Evolutionary conservation across 441 rosid species (phyloP).

Genomic region (Populus tomentosa): DNA sequence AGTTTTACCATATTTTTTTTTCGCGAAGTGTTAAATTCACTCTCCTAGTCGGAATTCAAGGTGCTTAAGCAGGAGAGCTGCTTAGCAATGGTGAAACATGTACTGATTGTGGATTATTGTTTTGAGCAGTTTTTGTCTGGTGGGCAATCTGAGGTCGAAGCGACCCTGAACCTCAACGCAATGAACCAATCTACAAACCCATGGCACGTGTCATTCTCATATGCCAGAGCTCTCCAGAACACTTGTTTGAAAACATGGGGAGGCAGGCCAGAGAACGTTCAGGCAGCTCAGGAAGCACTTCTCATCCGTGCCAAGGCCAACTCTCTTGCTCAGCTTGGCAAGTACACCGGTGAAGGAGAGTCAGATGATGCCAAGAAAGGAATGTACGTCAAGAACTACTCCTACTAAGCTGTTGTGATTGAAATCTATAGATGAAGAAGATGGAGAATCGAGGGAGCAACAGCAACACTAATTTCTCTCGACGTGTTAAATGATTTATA

Average conservation of each 20-base stretch:
- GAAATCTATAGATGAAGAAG: slow-evolving; percentile 8
- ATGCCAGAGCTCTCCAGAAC: slow-evolving; percentile 94
- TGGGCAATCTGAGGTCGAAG: slow-evolving; percentile 93
- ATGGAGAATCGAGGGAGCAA: neutral
- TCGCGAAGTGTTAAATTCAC: neutral
- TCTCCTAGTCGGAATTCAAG: no score
- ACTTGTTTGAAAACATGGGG: slow-evolving; percentile 94
- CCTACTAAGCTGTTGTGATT: slow-evolving; percentile 33
- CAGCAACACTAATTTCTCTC: neutral
- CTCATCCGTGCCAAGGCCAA: slow-evolving; percentile 76
- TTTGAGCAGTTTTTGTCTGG: slow-evolving; percentile 79
- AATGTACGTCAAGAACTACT: slow-evolving; percentile 85
- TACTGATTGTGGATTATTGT: neutral
- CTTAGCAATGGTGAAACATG: neutral
- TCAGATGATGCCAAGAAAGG: slow-evolving; percentile 93
- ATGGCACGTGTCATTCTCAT: slow-evolving; percentile 96
- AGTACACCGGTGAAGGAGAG: slow-evolving; percentile 87
- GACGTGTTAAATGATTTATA: slow-evolving; percentile 19
- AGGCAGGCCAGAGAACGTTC: slow-evolving; percentile 78
- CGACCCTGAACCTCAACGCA: slow-evolving; percentile 87
- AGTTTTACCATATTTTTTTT: neutral
- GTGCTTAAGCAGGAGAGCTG: neutral
- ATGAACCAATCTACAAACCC: slow-evolving; percentile 87
- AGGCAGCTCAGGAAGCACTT: slow-evolving; percentile 71
- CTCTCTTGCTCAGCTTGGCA: slow-evolving; percentile 90